Conservation (phyloP, 2,329 filamentous ascomycete genomes). For the Monosporascus sp. region DNA sequence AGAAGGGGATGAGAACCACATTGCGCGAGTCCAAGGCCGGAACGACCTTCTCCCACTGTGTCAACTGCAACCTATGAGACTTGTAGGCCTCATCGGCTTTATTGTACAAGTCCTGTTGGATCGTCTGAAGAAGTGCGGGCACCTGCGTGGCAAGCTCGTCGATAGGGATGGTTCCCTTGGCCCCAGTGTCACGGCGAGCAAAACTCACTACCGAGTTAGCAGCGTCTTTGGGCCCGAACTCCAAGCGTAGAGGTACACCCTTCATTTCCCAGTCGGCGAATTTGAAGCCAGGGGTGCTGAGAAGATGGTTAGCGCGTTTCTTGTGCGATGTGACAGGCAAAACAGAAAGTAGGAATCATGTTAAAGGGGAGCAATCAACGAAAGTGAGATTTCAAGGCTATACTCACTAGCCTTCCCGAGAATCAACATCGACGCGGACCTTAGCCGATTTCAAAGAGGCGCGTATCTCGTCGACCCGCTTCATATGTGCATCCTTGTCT, state of each 20-base stretch:
- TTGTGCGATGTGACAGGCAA: too few species aligned
- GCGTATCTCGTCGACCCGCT: conserved; percentile 68
- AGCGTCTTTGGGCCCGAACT: conserved; percentile 93
- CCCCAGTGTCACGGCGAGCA: conserved; percentile 80
- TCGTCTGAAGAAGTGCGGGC: conserved; percentile 78
- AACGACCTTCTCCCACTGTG: conserved; percentile 86
- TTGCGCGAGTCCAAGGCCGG: conserved; percentile 90
- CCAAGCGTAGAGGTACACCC: conserved; percentile 87
- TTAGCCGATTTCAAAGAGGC: conserved; percentile 65
- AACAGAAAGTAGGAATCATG: background rate
- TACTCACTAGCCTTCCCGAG: conserved; percentile 70
- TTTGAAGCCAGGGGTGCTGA: conserved; percentile 80
- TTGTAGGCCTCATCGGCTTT: conserved; percentile 76
- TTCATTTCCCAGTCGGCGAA: conserved; percentile 99
- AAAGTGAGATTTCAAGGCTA: conserved; percentile 4
- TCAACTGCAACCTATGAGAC: conserved; percentile 74
- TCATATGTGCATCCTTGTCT: conserved; percentile 70
- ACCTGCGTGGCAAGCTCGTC: conserved; percentile 68
- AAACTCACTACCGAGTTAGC: conserved; percentile 79
- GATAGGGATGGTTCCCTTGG: conserved; percentile 77
- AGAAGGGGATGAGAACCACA: conserved; percentile 87
- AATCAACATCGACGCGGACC: conserved; percentile 75
- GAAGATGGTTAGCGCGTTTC: conserved; percentile 3
- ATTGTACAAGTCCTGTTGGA: conserved; percentile 76
- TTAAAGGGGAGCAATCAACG: too few species aligned